phyloP scores from a whole-genome alignment of 345 rosid genomes.

The Populus tremula region DNA sequence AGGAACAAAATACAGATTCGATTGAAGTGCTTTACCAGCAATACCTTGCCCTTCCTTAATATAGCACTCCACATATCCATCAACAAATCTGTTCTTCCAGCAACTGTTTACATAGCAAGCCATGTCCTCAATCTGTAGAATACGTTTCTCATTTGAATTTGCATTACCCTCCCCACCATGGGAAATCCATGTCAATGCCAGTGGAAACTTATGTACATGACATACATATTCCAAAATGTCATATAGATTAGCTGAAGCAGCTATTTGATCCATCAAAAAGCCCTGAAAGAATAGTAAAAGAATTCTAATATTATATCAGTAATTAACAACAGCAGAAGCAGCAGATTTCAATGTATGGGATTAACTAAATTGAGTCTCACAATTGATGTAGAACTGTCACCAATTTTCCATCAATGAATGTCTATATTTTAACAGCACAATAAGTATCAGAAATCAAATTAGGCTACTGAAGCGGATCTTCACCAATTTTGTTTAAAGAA shows the following conservation, averaged over 20 bases:
- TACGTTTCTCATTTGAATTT: not conserved
- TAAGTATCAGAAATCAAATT: too few species aligned
- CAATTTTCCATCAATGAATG: too few species aligned
- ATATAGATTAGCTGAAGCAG: not conserved
- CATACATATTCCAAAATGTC: not conserved
- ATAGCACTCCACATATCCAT: not conserved
- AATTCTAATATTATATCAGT: too few species aligned
- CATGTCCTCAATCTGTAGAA: not conserved
- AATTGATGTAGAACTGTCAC: too few species aligned
- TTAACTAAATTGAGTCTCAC: too few species aligned
- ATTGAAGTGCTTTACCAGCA: slow-evolving; percentile 1
- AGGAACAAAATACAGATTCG: not conserved
- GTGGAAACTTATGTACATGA: not conserved
- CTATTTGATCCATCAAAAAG: not conserved
- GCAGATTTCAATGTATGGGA: too few species aligned
- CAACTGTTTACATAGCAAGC: not conserved
- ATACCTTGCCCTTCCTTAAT: not conserved
- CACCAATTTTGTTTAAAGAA: too few species aligned
- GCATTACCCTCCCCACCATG: not conserved
- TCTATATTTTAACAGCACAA: too few species aligned
- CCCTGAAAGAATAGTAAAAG: too few species aligned
- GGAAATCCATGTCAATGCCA: not conserved
- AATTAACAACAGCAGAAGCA: too few species aligned
- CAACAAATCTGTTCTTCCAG: not conserved
- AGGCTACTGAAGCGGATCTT: too few species aligned